Conservation (phyloP, 2,329 filamentous ascomycete genomes). For the Ceratocystis variospora region DNA sequence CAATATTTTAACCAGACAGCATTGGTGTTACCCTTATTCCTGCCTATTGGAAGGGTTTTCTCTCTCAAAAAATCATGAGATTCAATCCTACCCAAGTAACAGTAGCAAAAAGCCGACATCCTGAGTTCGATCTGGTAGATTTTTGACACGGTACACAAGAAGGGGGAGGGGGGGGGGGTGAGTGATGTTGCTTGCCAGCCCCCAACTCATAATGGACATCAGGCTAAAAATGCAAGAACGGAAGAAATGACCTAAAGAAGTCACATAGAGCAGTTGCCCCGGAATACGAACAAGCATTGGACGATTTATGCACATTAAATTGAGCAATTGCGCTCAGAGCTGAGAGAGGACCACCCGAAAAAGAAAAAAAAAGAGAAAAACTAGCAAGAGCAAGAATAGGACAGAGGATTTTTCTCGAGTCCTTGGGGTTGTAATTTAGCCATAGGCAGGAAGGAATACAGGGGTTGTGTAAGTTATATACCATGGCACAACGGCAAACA, state of each 20-base stretch:
- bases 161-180: not conserved
- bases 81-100: no score
- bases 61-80: no score
- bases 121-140: no score
- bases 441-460: not conserved
- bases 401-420: not conserved
- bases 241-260: no score
- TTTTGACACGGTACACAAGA: no score
- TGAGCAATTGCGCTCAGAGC: slow-evolving; percentile 1
- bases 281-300: not conserved
- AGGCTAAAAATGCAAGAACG: not conserved
- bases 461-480: not conserved
- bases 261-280: not conserved
- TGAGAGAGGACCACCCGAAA: not conserved
- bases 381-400: not conserved
- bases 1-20: no score
- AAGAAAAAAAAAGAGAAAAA: not conserved
- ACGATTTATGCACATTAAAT: not conserved
- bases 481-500: not conserved
- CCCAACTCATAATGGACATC: not conserved
- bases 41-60: no score
- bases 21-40: no score
- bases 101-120: no score
- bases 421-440: not conserved
- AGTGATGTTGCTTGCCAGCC: not conserved